Evolutionary conservation across 2,329 filamentous ascomycete species (phyloP).

Genomic region (Cladosporium sp.): DNA sequence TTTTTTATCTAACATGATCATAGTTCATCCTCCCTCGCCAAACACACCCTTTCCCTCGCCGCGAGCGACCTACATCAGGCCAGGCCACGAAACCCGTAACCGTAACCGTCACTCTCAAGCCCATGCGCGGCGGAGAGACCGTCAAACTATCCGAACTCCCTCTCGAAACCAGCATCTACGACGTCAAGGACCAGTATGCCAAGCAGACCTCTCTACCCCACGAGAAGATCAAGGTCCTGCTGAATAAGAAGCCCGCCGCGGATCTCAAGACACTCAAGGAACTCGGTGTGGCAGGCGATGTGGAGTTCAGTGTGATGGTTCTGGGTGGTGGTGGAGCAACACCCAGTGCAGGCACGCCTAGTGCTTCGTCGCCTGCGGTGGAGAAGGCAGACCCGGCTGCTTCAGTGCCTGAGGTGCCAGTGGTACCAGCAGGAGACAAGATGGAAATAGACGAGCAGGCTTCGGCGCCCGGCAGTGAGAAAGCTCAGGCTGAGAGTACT

Average conservation of each 20-base stretch:
- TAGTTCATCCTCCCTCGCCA: conserved; percentile 74
- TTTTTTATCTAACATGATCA: not conserved
- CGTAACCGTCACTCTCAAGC: conserved; percentile 66
- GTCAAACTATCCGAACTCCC: conserved; percentile 64
- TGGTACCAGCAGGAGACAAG: conserved; percentile 26
- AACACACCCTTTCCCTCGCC: conserved; percentile 55
- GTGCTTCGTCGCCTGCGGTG: conserved; percentile 44
- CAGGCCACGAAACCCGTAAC: conserved; percentile 45
- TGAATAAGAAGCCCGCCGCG: conserved; percentile 79
- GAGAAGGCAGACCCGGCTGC: conserved; percentile 43
- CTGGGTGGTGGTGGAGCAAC: conserved; percentile 59
- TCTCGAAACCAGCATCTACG: conserved; percentile 72
- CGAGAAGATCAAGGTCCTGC: conserved; percentile 83
- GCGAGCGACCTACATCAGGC: conserved; percentile 42
- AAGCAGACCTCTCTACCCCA: conserved; percentile 63
- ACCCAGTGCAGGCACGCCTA: conserved; percentile 36
- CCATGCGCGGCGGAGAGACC: conserved; percentile 71
- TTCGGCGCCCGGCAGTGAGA: conserved; percentile 35
- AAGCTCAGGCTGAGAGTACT: conserved; percentile 46
- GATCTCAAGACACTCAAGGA: conserved; percentile 40
- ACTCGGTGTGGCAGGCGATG: conserved; percentile 50
- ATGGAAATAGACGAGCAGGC: conserved; percentile 38
- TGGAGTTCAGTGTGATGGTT: conserved; percentile 88
- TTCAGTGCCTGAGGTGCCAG: conserved; percentile 21
- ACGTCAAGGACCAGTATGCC: conserved; percentile 73